Conservation (phyloP, 352 stramenopile genomes). For the Globisporangium polare region DNA sequence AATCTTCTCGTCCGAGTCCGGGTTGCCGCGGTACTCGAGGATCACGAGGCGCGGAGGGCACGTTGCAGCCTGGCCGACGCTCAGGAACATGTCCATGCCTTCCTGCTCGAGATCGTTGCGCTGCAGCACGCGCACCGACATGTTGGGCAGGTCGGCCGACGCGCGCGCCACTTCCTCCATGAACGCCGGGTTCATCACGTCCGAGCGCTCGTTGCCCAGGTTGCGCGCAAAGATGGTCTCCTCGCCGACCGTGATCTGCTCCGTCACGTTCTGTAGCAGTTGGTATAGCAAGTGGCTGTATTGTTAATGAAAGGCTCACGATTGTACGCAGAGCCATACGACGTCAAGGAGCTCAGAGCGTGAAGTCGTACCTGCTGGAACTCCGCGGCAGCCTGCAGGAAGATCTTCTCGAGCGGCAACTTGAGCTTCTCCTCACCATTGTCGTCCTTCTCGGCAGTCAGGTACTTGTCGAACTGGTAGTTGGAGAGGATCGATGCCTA, state of each 20-base stretch:
- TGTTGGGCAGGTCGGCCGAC: slow-evolving; percentile 71
- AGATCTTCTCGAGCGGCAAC: slow-evolving; percentile 64
- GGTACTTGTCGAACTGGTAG: slow-evolving; percentile 86
- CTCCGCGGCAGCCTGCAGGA: slow-evolving; percentile 43
- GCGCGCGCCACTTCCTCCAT: slow-evolving; percentile 73
- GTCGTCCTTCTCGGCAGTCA: slow-evolving; percentile 49
- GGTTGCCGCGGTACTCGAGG: slow-evolving; percentile 76
- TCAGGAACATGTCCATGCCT: slow-evolving; percentile 85
- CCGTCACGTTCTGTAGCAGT: slow-evolving; percentile 35
- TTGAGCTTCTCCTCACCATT: slow-evolving; percentile 64
- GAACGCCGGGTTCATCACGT: slow-evolving; percentile 76
- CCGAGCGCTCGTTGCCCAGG: slow-evolving; percentile 76
- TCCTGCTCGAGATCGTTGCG: slow-evolving; percentile 67
- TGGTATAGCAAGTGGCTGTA: not conserved
- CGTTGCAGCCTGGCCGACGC: slow-evolving; percentile 70
- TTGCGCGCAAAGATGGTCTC: slow-evolving; percentile 86
- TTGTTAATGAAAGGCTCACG: too few relatives aligned
- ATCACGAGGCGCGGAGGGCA: slow-evolving; percentile 79
- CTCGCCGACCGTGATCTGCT: slow-evolving; percentile 65
- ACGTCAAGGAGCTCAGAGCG: not conserved
- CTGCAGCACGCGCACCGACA: slow-evolving; percentile 78
- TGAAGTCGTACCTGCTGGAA: slow-evolving; percentile 42
- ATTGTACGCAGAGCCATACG: too few relatives aligned
- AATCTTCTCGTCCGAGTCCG: slow-evolving; percentile 55
- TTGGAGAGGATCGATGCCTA: slow-evolving; percentile 78